Base-by-base conservation (phyloP, 2,329 filamentous ascomycete genomes). In the Rhinocladiella mackenziei region DNA sequence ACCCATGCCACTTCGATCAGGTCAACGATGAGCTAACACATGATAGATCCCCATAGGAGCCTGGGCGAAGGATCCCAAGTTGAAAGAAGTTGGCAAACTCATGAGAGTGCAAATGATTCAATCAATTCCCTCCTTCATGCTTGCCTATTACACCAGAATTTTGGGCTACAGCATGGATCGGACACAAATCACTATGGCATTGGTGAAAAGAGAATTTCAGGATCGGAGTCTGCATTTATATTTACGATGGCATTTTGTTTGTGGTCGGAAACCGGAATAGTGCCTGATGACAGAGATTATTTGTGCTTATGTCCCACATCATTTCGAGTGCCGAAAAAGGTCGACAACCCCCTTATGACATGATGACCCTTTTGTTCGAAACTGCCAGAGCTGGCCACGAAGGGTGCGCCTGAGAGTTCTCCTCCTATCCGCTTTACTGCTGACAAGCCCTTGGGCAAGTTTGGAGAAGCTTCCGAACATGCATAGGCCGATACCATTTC, bases 31-130 rank as follows among this genome's bases (percentile, higher is more conserved):
- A 46, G 56, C 15, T 55, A 55, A 13, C 46, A 49, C 7, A 13
- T 33, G 28, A 25, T 34, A 39, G 33, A 41, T 51, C 25, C 75
- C 76, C 0, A 66, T 65, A 23, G 75, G 72, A 52, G 58, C 64
- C 8, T 80, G 76, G 75, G 70, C 75, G 0, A 71, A 69, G 32
- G 70, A 76, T 29, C 64, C 65, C 4, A 68, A 69, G 18, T 65
- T 73, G 37, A 80, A 78, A 56, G 69, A 77, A 37, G 56, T 77
- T 1, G 76, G 75, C 1, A 48, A 53, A n/a, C 34, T 46, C 6
- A 33, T 46, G 29, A 40, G 31, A 46, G 19, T 35, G 17, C 32
- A 35, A n/a, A 35, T 35, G 32, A 35, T n/a, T 11, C 37, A 40
- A 25, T 35, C 36, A 9, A 32, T 41, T 5, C 36, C 43, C 10